Conservation (phyloP, 192 early-diverging fungal genomes). For the Diversispora eburnea region DNA sequence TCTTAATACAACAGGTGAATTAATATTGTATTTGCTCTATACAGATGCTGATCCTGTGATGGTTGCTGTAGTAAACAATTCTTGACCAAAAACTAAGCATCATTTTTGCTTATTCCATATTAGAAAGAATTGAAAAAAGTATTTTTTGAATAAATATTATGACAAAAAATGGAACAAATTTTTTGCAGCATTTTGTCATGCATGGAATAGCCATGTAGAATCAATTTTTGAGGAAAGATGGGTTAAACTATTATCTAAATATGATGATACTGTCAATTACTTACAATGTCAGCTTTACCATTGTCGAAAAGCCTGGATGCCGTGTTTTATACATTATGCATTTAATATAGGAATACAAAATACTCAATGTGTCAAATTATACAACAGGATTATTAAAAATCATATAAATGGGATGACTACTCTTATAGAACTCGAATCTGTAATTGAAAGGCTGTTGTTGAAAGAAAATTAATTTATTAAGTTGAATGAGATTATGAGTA, state of each 20-base stretch:
- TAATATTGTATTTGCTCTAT: neutral
- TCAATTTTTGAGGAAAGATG: neutral
- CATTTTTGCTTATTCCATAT: too few species aligned
- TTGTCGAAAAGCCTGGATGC: too few species aligned
- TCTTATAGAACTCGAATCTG: neutral
- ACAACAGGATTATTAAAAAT: neutral
- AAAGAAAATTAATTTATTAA: neutral
- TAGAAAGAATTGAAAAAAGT: too few species aligned
- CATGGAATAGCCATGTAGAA: neutral
- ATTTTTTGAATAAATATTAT: too few species aligned
- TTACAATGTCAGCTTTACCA: neutral
- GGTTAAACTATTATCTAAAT: neutral
- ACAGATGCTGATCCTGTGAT: too few species aligned
- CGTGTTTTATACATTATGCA: too few species aligned
- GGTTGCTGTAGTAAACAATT: too few species aligned
- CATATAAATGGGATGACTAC: neutral
- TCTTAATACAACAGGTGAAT: neutral
- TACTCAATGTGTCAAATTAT: too few species aligned
- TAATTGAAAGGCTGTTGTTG: neutral
- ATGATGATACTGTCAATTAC: conserved; percentile 3
- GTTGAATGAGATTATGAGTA: neutral
- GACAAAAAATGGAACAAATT: neutral
- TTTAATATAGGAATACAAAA: too few species aligned
- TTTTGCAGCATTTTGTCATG: neutral
- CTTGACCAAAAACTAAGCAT: too few species aligned